phyloP scores from a whole-genome alignment of 768 basidiomycete genomes.

The Basidioascus undulatus region DNA sequence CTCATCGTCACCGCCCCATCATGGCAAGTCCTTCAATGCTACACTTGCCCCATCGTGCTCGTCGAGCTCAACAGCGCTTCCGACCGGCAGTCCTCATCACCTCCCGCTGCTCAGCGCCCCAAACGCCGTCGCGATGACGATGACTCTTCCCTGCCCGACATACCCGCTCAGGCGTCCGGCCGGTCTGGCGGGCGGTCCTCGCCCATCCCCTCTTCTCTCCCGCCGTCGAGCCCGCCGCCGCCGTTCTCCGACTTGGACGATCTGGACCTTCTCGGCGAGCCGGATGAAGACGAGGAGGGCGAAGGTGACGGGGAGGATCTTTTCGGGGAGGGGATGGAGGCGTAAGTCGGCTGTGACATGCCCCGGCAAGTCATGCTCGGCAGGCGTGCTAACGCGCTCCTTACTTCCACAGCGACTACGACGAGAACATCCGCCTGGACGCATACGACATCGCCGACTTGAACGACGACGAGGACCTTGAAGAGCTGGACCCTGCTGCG shows the following conservation, averaged over 20 bases:
- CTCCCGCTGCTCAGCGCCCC: no score
- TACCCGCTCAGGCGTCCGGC: no score
- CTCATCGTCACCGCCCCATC: no score
- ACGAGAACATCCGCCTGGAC: constrained; percentile 56
- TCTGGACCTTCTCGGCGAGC: constrained; percentile 43
- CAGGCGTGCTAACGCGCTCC: not conserved
- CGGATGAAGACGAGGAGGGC: constrained; percentile 31
- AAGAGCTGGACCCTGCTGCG: constrained; percentile 38
- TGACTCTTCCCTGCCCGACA: no score
- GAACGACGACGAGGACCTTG: constrained; percentile 49
- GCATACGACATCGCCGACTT: constrained; percentile 66
- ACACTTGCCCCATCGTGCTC: no score
- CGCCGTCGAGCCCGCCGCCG: constrained; percentile 59
- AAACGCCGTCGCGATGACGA: no score
- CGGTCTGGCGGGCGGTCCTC: no score
- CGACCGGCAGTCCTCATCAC: no score
- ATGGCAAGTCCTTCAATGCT: no score
- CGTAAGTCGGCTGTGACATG: constrained; percentile 30
- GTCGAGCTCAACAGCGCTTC: no score
- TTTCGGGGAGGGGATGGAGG: constrained; percentile 47
- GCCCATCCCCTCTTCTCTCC: constrained; percentile 39
- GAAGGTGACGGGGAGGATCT: constrained; percentile 85
- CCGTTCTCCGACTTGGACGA: constrained; percentile 68
- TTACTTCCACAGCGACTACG: constrained; percentile 39
- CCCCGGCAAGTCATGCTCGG: not conserved